Evolutionary conservation across 768 basidiomycete species (phyloP), one percentile per base, ranked within the genome.

Genomic region (Royoungia palumana): DNA sequence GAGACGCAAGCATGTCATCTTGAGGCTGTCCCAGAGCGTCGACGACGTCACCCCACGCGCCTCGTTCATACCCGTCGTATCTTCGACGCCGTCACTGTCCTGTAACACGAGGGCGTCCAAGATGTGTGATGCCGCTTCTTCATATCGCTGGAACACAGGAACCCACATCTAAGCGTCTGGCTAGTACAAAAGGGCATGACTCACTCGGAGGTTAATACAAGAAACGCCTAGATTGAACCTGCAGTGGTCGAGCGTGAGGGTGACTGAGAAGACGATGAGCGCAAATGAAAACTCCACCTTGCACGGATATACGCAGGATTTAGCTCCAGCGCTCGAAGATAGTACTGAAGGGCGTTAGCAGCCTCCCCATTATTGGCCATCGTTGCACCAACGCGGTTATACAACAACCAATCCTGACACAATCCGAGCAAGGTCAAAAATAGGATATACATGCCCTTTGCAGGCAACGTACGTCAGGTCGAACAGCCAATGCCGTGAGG

Each of bases 141-240:
- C 82, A 62, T 90, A 93, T 42, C 85, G 81, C 89, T 93, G 62
- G 19, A 19, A 41, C 13, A 49, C 30, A 30, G 50, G 21, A 32
- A 16, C 25, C 2, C 39, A 13, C 3, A 5, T 43, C 4, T 4
- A 20, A 32, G 6, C 24, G 47, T 42, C 46, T 34, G 8, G 49
- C 54, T 53, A 44, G 53, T 44, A 25, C 13, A 16, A 19, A 32
- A 30, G 12, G 36, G n/a, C 8, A 3, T 22, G 44, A 72, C 77
- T 49, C 64, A 93, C 90, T 45, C 80, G 77, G 47, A 97, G 77
- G 65, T 91, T 94, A 61, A 92, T 89, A 63, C 84, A 90, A 1
- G 92, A 90, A 53, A 96, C 96, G 19, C 93, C 94, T 14, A 96
- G 75, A 67, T 97, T 96, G 68, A 91, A 96, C 58, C 93, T 94